Evolutionary conservation across 768 basidiomycete genomes (phyloP), one percentile per base, ranked within the genome.

Genomic region (Cystofilobasidium macerans): DNA sequence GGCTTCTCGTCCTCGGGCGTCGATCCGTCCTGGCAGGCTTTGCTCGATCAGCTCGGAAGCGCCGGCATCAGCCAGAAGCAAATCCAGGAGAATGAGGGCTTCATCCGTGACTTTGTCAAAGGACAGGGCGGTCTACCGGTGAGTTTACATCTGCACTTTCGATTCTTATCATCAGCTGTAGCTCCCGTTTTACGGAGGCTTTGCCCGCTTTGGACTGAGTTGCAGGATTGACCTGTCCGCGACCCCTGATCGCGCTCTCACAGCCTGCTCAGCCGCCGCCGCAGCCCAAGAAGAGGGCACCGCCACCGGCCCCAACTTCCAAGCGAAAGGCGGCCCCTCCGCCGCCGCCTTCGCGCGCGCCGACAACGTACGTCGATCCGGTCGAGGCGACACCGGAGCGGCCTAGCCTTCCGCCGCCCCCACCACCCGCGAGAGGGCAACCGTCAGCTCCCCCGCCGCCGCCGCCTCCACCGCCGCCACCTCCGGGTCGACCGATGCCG

Each of bases 1-100:
- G 94, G 94, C 2, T 97, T 90, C 76, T 86, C 85, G 0, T 88
- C 86, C 0, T 81, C 80, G 20, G 88, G 88, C 61, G 88, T 99
- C 7, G 94, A 99, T 75, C 84, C 88, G 1, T 88, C 86, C 6
- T 98, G 94, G 94, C 79, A 83, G 53, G 78, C 83, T 0, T 76
- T 98, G 64, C 79, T 97, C 3, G 80, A 78, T 11, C 79, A 82
- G 65, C 80, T 97, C 7, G 82, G 85, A 67, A 76, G 77, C 53
- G 76, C 80, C 9, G 91, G 91, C 0, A 76, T 97, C 57, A 80
- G 82, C 30, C 57, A 75, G 58, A 83, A 85, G 42, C 77, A 88
- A 48, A 84, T 95, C 43, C 80, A 80, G 68, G 78, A 86, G 69
- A 86, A 98, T 71, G 86, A 86, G 78, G 86, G 88, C 69, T 97